Evolutionary conservation across 257 asterid genomes (phyloP).

Genomic region (Cinchona pubescens): DNA sequence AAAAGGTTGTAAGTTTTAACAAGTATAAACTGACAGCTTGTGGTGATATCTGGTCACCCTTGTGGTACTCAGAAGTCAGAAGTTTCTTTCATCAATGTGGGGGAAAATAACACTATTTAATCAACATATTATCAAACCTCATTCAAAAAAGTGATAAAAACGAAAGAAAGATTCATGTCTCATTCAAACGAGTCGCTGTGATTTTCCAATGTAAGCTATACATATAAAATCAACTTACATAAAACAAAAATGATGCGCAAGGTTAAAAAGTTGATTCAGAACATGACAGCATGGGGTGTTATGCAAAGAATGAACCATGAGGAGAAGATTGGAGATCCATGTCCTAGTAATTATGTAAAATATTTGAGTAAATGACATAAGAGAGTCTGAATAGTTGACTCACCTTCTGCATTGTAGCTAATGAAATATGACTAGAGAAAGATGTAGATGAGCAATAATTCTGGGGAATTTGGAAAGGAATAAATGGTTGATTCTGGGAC

Average conservation of each 20-base stretch:
- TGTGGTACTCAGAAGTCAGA: background rate
- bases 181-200: background rate
- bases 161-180: background rate
- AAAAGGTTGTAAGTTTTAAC: conserved; percentile 4
- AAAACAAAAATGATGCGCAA: background rate
- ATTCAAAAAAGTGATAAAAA: too few relatives aligned
- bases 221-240: background rate
- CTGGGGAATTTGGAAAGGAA: conserved; percentile 39
- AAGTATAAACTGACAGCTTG: background rate
- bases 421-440: conserved; percentile 36
- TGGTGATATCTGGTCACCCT: background rate
- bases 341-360: background rate
- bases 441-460: conserved; percentile 41
- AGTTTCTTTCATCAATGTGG: background rate
- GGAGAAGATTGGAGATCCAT: conserved; percentile 1
- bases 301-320: background rate
- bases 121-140: background rate
- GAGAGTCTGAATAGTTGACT: background rate
- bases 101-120: background rate
- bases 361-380: background rate
- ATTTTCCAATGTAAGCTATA: background rate
- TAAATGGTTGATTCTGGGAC: conserved; percentile 33
- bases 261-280: background rate
- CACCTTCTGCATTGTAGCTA: conserved; percentile 57
- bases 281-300: background rate